Base-by-base conservation (phyloP, 2,329 filamentous ascomycete genomes). In the Pestalotiopsis fici region DNA sequence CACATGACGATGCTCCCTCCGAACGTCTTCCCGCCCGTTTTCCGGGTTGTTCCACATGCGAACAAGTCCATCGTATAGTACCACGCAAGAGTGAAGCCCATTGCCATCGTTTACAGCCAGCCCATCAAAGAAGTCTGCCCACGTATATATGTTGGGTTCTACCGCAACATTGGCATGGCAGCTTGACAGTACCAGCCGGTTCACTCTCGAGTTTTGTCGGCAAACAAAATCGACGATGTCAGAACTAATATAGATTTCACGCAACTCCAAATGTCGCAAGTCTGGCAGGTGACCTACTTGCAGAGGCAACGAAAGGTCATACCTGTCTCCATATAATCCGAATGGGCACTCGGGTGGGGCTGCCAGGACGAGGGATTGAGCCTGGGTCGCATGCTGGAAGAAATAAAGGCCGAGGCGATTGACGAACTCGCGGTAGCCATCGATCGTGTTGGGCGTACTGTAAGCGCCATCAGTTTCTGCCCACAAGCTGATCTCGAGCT, bases 301-400 rank as follows among this genome's bases (percentile, higher is more conserved):
- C 2, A 50, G n/a, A n/a, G 43, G 43, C 4, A 50, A n/a, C 43
- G 0, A 1, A 1, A 23, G 4, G 18, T 50, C 43, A 9, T 3
- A 2, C 0, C 0, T 1, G 4, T 0, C 43, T 50, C 21, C 25
- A 21, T 2, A 0, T 0, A 13, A 28, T 21, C 55, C 55, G n/a
- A 31, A 59, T 35, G 55, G 55, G 28, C 25, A 28, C 5, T 59
- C 55, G 28, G 55, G 55, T 7, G 27, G 25, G 18, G 55, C 55
- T 59, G n/a, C 55, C 3, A 59, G 25, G 13, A 59, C 28, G 25
- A 59, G 28, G 21, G 55, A 28, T 13, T 27, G 25, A 7, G 23
- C 28, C 2, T 31, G 55, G 28, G 13, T 18, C 18, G 55, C n/a
- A 23, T 31, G 28, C 25, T 31, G 21, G 23, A 59, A 59, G 55